phyloP scores from a whole-genome alignment of 2,329 filamentous ascomycete genomes.

The Penicillium crustosum region DNA sequence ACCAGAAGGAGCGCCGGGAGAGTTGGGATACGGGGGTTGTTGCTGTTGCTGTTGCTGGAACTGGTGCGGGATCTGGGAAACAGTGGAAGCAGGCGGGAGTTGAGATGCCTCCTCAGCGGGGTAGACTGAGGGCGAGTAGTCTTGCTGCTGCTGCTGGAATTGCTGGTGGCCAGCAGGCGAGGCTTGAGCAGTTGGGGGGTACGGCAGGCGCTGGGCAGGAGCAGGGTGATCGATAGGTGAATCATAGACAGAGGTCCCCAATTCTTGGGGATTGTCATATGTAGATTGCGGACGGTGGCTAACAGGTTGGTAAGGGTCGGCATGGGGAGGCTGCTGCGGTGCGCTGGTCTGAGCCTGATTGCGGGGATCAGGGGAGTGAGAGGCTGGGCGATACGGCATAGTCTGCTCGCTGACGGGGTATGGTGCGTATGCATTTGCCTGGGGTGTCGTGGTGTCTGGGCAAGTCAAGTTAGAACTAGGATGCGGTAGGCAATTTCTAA shows the following conservation, averaged over 20 bases:
- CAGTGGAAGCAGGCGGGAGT: constrained; percentile 17
- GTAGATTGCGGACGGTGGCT: constrained; percentile 64
- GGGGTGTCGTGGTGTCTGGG: constrained; percentile 37
- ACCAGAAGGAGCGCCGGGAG: constrained; percentile 26
- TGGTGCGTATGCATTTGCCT: constrained; percentile 51
- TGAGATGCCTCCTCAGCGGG: constrained; percentile 36
- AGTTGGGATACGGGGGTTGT: constrained; percentile 36
- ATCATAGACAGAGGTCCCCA: constrained; percentile 75
- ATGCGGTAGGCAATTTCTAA: background rate
- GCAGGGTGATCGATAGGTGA: constrained; percentile 59
- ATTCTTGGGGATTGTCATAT: constrained; percentile 71
- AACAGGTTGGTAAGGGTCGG: constrained; percentile 44
- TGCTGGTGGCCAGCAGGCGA: constrained; percentile 31
- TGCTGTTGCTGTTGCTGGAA: constrained; percentile 29
- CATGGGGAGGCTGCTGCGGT: constrained; percentile 53
- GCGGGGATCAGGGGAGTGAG: constrained; percentile 44
- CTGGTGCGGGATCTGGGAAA: constrained; percentile 17
- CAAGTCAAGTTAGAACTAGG: background rate
- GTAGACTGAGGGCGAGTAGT: constrained; percentile 45
- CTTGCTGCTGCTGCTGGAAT: constrained; percentile 36
- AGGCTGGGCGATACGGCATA: constrained; percentile 42
- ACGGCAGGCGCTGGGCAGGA: constrained; percentile 35
- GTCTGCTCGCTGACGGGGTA: constrained; percentile 64
- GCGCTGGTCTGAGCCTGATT: constrained; percentile 35
- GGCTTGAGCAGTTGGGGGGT: constrained; percentile 29